phyloP scores from a whole-genome alignment of 352 stramenopile species.

The Phytophthora parvispora region DNA sequence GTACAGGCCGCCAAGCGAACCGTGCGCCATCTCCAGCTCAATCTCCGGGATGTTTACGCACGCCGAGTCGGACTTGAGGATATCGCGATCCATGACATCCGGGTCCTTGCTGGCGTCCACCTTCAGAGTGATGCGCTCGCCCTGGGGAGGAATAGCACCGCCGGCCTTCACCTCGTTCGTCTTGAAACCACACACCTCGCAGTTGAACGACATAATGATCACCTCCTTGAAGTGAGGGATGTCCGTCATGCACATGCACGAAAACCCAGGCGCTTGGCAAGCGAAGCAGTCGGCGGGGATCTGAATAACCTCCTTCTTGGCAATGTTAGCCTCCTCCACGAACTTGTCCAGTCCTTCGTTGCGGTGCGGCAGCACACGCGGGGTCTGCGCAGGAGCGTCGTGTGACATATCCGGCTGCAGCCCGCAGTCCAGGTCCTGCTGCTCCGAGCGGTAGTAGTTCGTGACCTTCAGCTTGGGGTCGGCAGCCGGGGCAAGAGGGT shows the following conservation, averaged over 20 bases:
- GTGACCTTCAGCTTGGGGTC: conserved; percentile 80
- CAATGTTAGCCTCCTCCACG: conserved; percentile 67
- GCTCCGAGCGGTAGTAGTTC: conserved; percentile 83
- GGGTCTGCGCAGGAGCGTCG: conserved; percentile 53
- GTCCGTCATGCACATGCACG: conserved; percentile 93
- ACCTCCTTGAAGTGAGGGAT: conserved; percentile 96
- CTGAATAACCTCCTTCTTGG: conserved; percentile 85
- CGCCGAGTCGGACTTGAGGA: conserved; percentile 94
- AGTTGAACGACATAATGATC: conserved; percentile 95
- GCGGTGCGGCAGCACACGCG: conserved; percentile 59
- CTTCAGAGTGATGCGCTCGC: conserved; percentile 82
- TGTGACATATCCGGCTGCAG: conserved; percentile 78
- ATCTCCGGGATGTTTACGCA: conserved; percentile 92
- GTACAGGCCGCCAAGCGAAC: conserved; percentile 92
- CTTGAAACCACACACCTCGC: conserved; percentile 93
- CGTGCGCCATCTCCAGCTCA: conserved; percentile 92
- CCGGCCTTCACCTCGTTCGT: conserved; percentile 95
- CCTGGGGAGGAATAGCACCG: conserved; percentile 87
- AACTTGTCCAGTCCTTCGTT: conserved; percentile 82
- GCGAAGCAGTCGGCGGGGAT: conserved; percentile 87
- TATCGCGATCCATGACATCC: conserved; percentile 89
- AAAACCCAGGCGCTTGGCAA: conserved; percentile 76
- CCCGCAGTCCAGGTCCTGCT: conserved; percentile 79
- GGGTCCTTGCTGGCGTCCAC: conserved; percentile 50
- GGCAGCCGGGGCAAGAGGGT: conserved; percentile 77